These are phyloP conservation scores for Dichotomocladium elegans DNA, from an alignment of 371 early-diverging fungal genomes.

Conservation along the genomic window DNA sequence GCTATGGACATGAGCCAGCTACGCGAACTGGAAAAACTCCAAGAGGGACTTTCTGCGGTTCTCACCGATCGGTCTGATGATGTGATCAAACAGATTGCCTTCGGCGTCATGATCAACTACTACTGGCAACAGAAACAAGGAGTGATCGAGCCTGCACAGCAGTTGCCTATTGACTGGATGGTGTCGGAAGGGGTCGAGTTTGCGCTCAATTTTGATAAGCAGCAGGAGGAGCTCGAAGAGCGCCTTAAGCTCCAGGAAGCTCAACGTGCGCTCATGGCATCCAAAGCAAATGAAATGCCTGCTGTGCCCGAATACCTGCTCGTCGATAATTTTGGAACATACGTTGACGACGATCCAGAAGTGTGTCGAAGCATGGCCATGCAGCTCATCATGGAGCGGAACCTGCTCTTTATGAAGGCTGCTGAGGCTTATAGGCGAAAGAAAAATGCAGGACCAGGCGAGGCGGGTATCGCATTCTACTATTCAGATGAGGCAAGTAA, in stretches of 20 bases:
- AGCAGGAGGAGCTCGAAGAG: constrained; percentile 26
- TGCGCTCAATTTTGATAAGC: constrained; percentile 31
- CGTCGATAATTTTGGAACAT: constrained; percentile 36
- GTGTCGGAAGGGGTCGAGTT: constrained; percentile 44
- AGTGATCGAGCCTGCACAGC: constrained; percentile 7
- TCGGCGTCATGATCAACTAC: constrained; percentile 31
- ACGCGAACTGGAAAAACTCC: constrained; percentile 7
- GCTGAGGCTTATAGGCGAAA: constrained; percentile 49
- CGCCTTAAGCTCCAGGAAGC: constrained; percentile 10
- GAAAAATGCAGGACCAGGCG: constrained; percentile 49
- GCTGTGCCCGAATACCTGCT: constrained; percentile 41
- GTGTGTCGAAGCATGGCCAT: constrained; percentile 58
- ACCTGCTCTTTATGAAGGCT: constrained; percentile 64
- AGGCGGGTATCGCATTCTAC: constrained; percentile 63
- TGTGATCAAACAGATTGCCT: constrained; percentile 22
- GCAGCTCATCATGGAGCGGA: constrained; percentile 47
- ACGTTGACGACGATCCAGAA: constrained; percentile 58
- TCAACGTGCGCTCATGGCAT: neutral
- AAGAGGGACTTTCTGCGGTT: neutral
- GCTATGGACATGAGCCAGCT: constrained; percentile 22
- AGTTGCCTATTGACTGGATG: constrained; percentile 20
- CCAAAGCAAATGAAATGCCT: constrained; percentile 14
- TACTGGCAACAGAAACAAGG: neutral
- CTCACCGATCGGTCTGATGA: neutral
- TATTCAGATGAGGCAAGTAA: constrained; percentile 56